phyloP scores from a whole-genome alignment of 345 rosid species.

The Dipteronia sinensis region DNA sequence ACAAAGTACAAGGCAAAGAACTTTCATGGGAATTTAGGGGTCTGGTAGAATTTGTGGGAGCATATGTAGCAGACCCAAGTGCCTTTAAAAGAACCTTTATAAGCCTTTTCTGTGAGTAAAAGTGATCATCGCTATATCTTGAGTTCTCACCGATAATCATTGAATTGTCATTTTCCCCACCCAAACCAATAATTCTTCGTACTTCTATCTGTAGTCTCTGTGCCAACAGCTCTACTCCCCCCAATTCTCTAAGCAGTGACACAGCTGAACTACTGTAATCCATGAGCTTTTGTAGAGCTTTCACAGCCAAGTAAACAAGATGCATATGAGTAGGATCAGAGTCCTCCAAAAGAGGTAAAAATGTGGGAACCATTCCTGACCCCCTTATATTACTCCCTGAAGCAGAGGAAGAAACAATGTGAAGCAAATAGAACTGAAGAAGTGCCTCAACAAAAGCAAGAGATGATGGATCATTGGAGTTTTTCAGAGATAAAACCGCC shows the following conservation, averaged over 20 bases:
- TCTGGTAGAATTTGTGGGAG: conserved; percentile 71
- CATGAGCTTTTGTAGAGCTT: conserved; percentile 92
- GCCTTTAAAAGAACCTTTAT: conserved; percentile 92
- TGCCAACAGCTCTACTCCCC: conserved; percentile 92
- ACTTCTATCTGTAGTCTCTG: conserved; percentile 90
- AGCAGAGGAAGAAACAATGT: conserved; percentile 90
- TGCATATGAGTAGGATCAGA: conserved; percentile 77
- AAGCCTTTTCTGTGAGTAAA: conserved; percentile 79
- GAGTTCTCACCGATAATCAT: conserved; percentile 62
- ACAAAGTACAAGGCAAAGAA: conserved; percentile 73
- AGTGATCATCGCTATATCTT: conserved; percentile 56
- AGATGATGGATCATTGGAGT: conserved; percentile 80
- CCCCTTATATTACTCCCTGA: conserved; percentile 94
- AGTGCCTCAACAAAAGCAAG: conserved; percentile 94
- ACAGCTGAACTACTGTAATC: conserved; percentile 95
- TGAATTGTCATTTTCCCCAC: conserved; percentile 52
- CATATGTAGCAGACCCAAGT: conserved; percentile 89
- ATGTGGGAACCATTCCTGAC: conserved; percentile 93
- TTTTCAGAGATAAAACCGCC: conserved; percentile 78
- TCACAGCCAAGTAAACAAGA: conserved; percentile 91
- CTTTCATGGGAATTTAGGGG: conserved; percentile 72
- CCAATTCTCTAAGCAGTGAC: conserved; percentile 75
- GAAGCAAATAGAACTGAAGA: conserved; percentile 93
- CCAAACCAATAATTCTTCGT: conserved; percentile 61
- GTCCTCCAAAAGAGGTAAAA: conserved; percentile 91